Evolutionary conservation across 768 basidiomycete genomes (phyloP), one percentile per base, ranked within the genome.

Genomic region (Exsudoporus frostii): DNA sequence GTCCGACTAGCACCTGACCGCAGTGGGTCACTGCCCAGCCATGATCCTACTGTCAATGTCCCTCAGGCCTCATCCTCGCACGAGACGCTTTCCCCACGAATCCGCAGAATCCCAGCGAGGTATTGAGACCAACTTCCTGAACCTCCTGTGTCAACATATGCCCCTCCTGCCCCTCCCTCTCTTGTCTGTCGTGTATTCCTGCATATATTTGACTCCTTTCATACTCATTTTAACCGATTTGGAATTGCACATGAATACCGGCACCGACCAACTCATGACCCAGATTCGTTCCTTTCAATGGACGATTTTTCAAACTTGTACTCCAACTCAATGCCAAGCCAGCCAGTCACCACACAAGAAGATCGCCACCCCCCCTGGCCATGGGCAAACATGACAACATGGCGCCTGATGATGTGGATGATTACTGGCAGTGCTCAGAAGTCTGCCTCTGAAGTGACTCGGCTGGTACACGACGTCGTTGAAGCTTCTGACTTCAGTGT

Each of bases 361-460:
- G n/a, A 17, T n/a, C 2, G 6, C 36, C 17, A 2, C 6, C 36
- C 53, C 13, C 59, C 59, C 8, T 60, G 59, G 59, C 59, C 53
- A 5, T 60, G 57, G 57, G 17, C 7, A 8, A 60, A 48, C 32
- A 60, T 60, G 54, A 11, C 27, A 0, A 44, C 54, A 11, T 59
- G 56, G 56, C 22, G 7, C 10, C 2, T 57, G 3, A 53, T 59
- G 51, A 41, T 32, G 2, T 59, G 58, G 58, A 36, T 22, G 10
- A 5, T 53, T 3, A 45, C 48, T 5, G 48, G 58, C 0, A 51
- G 13, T 15, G 25, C 19, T 22, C 42, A 50, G 1, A 59, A 59
- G 39, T 57, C 51, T 0, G 9, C 22, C 9, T 1, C 2, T 3
- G 51, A 59, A 27, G 39, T 40, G 5, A 50, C 22, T 0, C 13